phyloP scores from a whole-genome alignment of 1,139 yeast genomes.

The Candida smagusa region DNA sequence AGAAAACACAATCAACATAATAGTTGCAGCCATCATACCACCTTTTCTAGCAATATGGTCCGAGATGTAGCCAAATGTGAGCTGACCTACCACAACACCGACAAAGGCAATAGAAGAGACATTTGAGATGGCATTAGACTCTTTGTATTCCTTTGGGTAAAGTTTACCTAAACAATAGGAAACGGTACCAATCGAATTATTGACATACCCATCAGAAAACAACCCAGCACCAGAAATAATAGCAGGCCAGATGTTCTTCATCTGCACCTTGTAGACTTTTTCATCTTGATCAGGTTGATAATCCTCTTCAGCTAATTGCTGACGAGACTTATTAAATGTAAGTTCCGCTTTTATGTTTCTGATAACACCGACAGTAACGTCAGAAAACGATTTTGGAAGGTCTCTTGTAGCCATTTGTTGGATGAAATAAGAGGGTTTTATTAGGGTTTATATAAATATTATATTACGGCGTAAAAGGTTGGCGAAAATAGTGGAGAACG shows the following conservation, averaged over 20 bases:
- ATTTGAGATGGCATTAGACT: slow-evolving; percentile 68
- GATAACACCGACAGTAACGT: slow-evolving; percentile 40
- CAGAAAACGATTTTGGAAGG: slow-evolving; percentile 43
- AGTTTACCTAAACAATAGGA: slow-evolving; percentile 61
- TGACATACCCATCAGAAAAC: slow-evolving; percentile 87
- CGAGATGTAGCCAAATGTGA: slow-evolving; percentile 72
- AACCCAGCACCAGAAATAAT: slow-evolving; percentile 88
- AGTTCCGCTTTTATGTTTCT: slow-evolving; percentile 33
- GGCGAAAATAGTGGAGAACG: no score
- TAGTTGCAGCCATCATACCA: slow-evolving; percentile 77
- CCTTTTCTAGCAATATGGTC: slow-evolving; percentile 75
- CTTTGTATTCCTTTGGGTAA: slow-evolving; percentile 60
- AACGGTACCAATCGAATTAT: slow-evolving; percentile 77
- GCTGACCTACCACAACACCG: slow-evolving; percentile 88
- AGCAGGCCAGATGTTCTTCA: slow-evolving; percentile 58
- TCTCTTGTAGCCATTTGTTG: slow-evolving; percentile 47
- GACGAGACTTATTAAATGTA: slow-evolving; percentile 30
- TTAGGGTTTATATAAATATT: no score
- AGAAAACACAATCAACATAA: slow-evolving; percentile 67
- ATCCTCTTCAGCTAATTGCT: slow-evolving; percentile 13
- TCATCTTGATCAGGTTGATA: slow-evolving; percentile 20
- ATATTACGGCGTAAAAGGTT: no score
- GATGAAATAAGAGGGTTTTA: no score
- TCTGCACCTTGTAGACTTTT: slow-evolving; percentile 12
- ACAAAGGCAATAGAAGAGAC: slow-evolving; percentile 87